Percentiles rank a stretch among this genome's conserved stretches.
Evolutionary conservation across 163 green algal genomes (phyloP).

Genomic region (Scenedesmus sp.): DNA sequence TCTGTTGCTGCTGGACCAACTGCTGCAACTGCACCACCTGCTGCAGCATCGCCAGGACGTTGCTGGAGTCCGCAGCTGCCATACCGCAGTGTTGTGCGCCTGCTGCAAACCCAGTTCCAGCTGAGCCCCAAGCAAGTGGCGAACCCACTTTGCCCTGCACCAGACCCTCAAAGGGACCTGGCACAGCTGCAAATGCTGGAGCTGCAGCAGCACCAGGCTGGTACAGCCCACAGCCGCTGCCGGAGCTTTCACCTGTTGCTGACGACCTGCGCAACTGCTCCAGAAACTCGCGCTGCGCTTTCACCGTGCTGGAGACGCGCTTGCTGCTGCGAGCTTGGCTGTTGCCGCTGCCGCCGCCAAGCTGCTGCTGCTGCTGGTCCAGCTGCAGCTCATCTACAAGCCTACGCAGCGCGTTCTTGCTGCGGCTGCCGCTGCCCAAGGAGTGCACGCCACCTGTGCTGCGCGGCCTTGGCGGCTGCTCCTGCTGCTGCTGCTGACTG

Average conservation of each 20-base stretch:
- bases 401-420: conserved; percentile 1
- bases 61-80: neutral
- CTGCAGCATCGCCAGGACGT: conserved; percentile 25
- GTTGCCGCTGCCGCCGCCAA: neutral
- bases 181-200: neutral
- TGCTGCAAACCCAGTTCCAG: neutral
- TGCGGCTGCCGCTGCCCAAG: neutral
- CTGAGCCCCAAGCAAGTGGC: neutral
- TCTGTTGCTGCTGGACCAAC: neutral
- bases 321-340: neutral
- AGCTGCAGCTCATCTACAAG: conserved; percentile 45
- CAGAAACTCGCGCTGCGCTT: conserved; percentile 19
- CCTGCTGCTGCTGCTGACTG: neutral
- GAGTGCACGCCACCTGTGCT: neutral
- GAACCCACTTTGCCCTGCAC: neutral
- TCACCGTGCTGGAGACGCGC: neutral
- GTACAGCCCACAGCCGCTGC: neutral
- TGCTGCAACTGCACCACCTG: conserved; percentile 43
- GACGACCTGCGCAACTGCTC: neutral
- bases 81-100: neutral
- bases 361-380: neutral
- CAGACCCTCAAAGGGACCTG: neutral
- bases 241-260: neutral
- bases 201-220: neutral
- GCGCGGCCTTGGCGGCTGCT: neutral